A percentile compares a stretch with the other conserved stretches of the same genome.
Conservation (phyloP, 164 flowering plant genomes). For the Houttuynia cordata region DNA sequence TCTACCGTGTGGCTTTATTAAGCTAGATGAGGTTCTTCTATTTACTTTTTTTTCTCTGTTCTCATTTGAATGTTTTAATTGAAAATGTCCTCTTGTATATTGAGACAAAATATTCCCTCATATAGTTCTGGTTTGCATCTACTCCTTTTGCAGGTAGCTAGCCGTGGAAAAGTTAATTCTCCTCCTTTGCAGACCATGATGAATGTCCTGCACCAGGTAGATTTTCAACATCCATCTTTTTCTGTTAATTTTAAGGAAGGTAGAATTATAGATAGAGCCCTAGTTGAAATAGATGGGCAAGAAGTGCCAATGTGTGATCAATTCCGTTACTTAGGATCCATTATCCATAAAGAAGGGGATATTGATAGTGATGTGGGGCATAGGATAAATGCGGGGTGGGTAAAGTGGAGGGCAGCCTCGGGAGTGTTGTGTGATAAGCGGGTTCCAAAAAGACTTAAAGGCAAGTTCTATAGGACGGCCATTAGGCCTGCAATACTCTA, state of each 20-base stretch:
- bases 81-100: not conserved
- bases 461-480: too few relatives aligned
- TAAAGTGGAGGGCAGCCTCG: too few relatives aligned
- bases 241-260: not conserved
- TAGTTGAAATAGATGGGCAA: too few relatives aligned
- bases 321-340: too few relatives aligned
- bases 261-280: too few relatives aligned
- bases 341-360: too few relatives aligned
- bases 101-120: not conserved
- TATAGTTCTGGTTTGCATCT: not conserved
- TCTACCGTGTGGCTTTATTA: slow-evolving; percentile 71
- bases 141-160: slow-evolving; percentile 37
- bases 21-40: slow-evolving; percentile 62
- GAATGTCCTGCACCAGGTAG: slow-evolving; percentile 46
- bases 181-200: slow-evolving; percentile 50
- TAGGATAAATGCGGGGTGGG: too few relatives aligned
- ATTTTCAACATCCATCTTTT: not conserved
- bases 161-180: slow-evolving; percentile 68
- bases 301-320: too few relatives aligned
- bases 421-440: too few relatives aligned
- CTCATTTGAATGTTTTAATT: not conserved
- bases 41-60: not conserved
- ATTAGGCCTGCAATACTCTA: too few relatives aligned
- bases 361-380: too few relatives aligned
- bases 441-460: too few relatives aligned